A percentile compares a stretch with the other conserved stretches of the same genome.
Conservation (phyloP, 139 green algal species). For the Chlorella vulgaris region DNA sequence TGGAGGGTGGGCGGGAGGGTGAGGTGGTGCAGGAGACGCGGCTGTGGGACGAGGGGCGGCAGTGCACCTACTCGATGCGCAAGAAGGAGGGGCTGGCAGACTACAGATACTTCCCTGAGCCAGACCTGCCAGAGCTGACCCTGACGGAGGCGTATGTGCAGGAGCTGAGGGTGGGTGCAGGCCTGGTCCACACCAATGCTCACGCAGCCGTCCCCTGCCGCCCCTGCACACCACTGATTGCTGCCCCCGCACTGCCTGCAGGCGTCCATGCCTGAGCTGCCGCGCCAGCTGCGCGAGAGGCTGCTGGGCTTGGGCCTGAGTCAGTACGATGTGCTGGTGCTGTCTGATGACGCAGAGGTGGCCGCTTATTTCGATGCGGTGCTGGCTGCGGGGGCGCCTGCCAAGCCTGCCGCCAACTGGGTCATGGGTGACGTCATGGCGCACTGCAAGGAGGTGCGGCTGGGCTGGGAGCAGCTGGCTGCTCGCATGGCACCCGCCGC, state of each 20-base stretch:
- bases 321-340: conserved; percentile 76
- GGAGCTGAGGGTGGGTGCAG: conserved; percentile 45
- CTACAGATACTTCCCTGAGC: conserved; percentile 99
- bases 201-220: not conserved
- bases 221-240: not conserved
- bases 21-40: conserved; percentile 95
- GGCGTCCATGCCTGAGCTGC: conserved; percentile 83
- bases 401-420: conserved; percentile 94
- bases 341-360: conserved; percentile 82
- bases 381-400: conserved; percentile 65
- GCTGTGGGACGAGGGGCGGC: conserved; percentile 89
- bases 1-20: conserved; percentile 57
- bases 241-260: conserved; percentile 15
- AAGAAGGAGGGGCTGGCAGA: conserved; percentile 96
- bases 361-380: conserved; percentile 79
- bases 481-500: conserved; percentile 51
- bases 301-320: conserved; percentile 78
- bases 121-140: conserved; percentile 85
- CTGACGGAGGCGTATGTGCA: conserved; percentile 61
- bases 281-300: conserved; percentile 65
- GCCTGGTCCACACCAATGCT: no score
- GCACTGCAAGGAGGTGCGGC: conserved; percentile 70
- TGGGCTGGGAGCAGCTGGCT: conserved; percentile 48
- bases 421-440: conserved; percentile 93
- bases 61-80: conserved; percentile 82